Conservation (phyloP, 331 rosid genomes). For the Malus hybrid region DNA sequence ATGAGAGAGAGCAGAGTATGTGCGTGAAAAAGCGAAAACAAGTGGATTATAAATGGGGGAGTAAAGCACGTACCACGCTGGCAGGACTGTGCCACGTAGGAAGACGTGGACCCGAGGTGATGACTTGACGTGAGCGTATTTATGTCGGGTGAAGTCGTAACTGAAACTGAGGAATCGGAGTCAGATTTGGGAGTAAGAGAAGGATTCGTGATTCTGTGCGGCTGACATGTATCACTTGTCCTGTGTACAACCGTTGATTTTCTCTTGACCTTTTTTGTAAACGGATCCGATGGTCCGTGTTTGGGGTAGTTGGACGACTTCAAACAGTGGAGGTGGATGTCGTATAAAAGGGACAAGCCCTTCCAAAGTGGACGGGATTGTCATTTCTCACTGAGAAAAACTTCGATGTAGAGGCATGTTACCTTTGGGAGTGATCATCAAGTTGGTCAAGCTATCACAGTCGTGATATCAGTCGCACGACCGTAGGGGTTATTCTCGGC, state of each 20-base stretch:
- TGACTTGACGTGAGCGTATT: slow-evolving; percentile 13
- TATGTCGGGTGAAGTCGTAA: not conserved
- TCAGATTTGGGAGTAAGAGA: not conserved
- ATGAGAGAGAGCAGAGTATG: not conserved
- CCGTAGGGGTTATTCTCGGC: too few relatives aligned
- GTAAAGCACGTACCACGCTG: slow-evolving; percentile 9
- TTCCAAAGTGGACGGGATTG: not conserved
- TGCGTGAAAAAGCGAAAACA: not conserved
- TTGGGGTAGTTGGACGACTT: not conserved
- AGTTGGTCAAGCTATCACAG: not conserved
- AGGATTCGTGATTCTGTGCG: not conserved
- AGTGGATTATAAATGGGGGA: not conserved
- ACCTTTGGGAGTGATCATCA: not conserved
- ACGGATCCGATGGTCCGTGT: not conserved
- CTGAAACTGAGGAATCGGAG: slow-evolving; percentile 10
- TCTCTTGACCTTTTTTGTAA: not conserved
- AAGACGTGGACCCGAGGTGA: not conserved
- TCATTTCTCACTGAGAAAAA: too few relatives aligned
- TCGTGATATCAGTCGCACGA: too few relatives aligned
- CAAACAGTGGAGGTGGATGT: not conserved
- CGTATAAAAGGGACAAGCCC: not conserved
- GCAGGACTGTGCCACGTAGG: slow-evolving; percentile 19
- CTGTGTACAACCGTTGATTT: not conserved
- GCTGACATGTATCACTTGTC: not conserved
- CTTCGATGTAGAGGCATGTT: too few relatives aligned